Base-by-base conservation (phyloP, 768 basidiomycete species). In the Dioszegia crocea region DNA sequence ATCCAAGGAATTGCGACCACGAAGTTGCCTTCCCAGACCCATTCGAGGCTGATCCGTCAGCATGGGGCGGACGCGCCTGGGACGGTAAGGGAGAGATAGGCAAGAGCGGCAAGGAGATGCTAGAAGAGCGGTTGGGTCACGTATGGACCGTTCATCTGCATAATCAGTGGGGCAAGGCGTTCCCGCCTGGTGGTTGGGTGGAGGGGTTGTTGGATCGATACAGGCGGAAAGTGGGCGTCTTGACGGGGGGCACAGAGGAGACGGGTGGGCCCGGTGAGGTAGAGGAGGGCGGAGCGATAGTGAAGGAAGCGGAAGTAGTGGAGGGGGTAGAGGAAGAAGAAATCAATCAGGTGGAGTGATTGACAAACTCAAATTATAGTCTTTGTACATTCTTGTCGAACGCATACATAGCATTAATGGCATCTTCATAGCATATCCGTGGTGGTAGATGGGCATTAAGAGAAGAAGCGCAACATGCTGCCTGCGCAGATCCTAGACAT, bases 21-120 rank as follows among this genome's bases (percentile, higher is more conserved):
- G 91, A 97, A 76, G 94, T 91, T 67, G 83, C 92, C 2, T 83
- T 99, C 3, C 94, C 94, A 0, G 91, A 96, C 71, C 93, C 94
- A 3, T 97, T 99, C 75, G 70, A 55, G 39, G 68, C 73, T 29
- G 81, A 79, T 81, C 44, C 86, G 80, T 31, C 30, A 3, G 57
- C 66, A 63, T 91, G 89, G 87, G 86, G 83, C 29, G 84, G 83
- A 71, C 86, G 86, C 1, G 70, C 56, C 49, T 78, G 85, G 60
- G 85, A 4, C 82, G 81, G 4, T 74, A 87, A 64, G 11, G 70
- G 70, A 4, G 70, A 66, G 19, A 63, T 66, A 6, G 64, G 62
- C 31, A 56, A 61, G 47, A 46, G 50, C 29, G 65, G 64, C 19
- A 44, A 63, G n/a, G 65, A 79, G 62, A 82, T 81, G 57, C 77